These are phyloP conservation scores for Luvunga scandens DNA, from an alignment of 345 rosid genomes.

Conservation along the genomic window DNA sequence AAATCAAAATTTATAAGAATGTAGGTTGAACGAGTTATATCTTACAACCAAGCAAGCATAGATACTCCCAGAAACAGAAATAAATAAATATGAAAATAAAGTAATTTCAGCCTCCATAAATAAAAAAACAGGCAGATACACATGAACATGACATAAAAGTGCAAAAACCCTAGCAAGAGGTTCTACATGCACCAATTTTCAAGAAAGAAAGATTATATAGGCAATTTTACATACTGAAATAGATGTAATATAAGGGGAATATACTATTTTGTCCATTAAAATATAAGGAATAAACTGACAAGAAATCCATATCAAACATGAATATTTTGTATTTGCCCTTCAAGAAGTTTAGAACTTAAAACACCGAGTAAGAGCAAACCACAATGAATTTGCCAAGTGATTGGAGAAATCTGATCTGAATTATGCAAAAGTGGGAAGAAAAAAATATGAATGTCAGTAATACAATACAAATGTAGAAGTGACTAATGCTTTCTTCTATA, in stretches of 20 bases:
- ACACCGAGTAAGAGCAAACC: not conserved
- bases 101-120: not conserved
- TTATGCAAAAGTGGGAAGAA: not conserved
- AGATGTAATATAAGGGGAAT: too few species aligned
- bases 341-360: not conserved
- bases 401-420: not conserved
- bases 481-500: not conserved
- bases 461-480: conserved; percentile 11
- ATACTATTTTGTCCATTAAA: not conserved
- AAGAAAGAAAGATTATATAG: not conserved
- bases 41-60: not conserved
- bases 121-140: not conserved
- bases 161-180: not conserved
- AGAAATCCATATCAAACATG: not conserved
- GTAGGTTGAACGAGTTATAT: not conserved
- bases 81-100: not conserved
- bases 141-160: not conserved
- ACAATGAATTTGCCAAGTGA: not conserved
- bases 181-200: not conserved
- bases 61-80: not conserved
- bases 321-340: not conserved
- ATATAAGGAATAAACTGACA: not conserved
- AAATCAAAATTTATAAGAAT: not conserved
- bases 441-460: not conserved
- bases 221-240: not conserved